phyloP scores from a whole-genome alignment of 2,329 filamentous ascomycete species.

The Paradendryphiella salina region DNA sequence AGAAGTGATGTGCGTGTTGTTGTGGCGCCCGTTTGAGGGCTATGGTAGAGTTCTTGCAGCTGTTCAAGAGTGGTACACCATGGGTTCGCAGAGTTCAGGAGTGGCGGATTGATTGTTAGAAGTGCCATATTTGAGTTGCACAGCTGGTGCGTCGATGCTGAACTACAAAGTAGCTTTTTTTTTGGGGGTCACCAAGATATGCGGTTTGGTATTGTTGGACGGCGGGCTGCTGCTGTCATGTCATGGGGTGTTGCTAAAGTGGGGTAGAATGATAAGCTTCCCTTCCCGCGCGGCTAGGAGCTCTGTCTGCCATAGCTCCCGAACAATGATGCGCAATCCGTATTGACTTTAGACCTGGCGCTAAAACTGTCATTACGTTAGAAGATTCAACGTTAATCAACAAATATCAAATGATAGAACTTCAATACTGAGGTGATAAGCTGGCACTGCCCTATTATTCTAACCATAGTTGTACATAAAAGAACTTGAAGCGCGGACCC shows the following conservation, averaged over 20 bases:
- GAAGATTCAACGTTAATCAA: too few species aligned
- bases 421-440: neutral
- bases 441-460: neutral
- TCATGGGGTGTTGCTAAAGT: neutral
- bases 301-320: too few species aligned
- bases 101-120: slow-evolving; percentile 62
- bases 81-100: slow-evolving; percentile 75
- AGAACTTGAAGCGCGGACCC: neutral
- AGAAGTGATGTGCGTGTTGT: slow-evolving; percentile 73
- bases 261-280: neutral
- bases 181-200: neutral
- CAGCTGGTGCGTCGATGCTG: neutral
- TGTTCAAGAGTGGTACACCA: slow-evolving; percentile 71
- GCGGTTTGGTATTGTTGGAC: neutral
- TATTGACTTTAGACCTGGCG: too few species aligned
- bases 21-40: slow-evolving; percentile 68
- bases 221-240: neutral
- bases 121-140: slow-evolving; percentile 28
- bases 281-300: too few species aligned
- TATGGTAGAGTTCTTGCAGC: slow-evolving; percentile 63
- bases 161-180: neutral
- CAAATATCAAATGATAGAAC: neutral
- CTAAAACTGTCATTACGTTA: too few species aligned
- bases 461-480: slow-evolving; percentile 1
- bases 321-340: too few species aligned